Conservation (phyloP, 2,329 filamentous ascomycete genomes). For the Monosporascus ibericus region DNA sequence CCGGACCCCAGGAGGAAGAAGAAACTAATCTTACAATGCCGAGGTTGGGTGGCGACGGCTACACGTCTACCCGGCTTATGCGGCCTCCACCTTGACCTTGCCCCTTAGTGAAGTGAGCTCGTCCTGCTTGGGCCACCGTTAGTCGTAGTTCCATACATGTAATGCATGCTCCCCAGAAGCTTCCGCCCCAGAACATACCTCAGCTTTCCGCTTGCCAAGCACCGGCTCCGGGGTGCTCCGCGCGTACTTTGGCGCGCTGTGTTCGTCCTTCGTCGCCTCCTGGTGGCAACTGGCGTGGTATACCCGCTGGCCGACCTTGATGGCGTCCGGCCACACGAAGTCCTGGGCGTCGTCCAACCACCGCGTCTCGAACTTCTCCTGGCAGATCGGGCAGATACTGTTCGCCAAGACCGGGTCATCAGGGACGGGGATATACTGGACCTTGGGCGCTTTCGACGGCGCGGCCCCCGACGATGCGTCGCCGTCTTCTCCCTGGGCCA, state of each 20-base stretch:
- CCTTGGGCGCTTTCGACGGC: constrained; percentile 43
- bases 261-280: constrained; percentile 67
- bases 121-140: constrained; percentile 24
- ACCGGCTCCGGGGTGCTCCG: constrained; percentile 58
- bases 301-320: constrained; percentile 69
- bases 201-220: constrained; percentile 70
- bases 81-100: constrained; percentile 23
- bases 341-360: constrained; percentile 93
- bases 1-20: too few species aligned
- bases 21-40: not conserved
- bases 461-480: constrained; percentile 32
- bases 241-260: constrained; percentile 30
- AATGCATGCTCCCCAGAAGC: too few species aligned
- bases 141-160: constrained; percentile 2
- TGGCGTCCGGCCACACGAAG: constrained; percentile 92
- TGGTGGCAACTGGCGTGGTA: constrained; percentile 88
- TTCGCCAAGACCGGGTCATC: constrained; percentile 70
- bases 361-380: constrained; percentile 87
- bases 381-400: constrained; percentile 84
- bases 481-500: constrained; percentile 29
- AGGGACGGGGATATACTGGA: constrained; percentile 76
- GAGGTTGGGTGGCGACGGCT: not conserved
- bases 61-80: constrained; percentile 6
- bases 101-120: constrained; percentile 23
- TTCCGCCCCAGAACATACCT: constrained; percentile 37